Base-by-base conservation (phyloP, 108 stramenopile genomes). In the Aurantiochytrium sp. region DNA sequence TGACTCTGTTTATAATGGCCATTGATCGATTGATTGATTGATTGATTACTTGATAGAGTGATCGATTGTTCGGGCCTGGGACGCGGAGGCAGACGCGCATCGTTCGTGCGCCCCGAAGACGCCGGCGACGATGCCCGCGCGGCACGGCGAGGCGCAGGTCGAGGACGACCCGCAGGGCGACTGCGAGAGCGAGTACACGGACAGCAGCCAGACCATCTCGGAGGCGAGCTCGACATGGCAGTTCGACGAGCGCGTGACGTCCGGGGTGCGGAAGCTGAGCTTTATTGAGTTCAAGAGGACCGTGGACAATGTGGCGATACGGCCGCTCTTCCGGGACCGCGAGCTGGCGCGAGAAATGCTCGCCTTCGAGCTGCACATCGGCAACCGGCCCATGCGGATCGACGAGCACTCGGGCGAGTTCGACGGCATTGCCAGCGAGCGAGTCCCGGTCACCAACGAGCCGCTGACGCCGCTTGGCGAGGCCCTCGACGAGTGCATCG, bases 401-500 rank as follows among this genome's bases (percentile, higher is more conserved):
- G 30, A 81, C 2, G 45, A 48, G 19, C 42, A 48, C 12, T 22
- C 19, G 36, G 73, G 73, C 39, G 73, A 22, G n/a, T 81, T 30
- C 45, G 73, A 81, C 17, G 73, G 73, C 24, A 41, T 81, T 48
- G 45, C 32, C 21, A 48, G 73, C 45, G 73, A 81, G 45, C 39
- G 73, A 6, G 73, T 17, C 6, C 17, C 45, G 24, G 12, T 48
- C 21, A 34, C 59, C 22, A 10, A 81, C 2, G 73, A 81, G n/a
- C 73, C 73, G 39, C 73, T 81, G 17, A 81, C 73, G n/a, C 73
- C 73, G 6, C 45, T 81, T 41, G 73, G 73, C 39, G 45, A 81
- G 39, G 39, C 73, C 6, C 32, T 81, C 6, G 73, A 81, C 30
- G 73, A 81, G 32, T 41, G 73, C 73, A 81, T 41, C 17, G 73